phyloP scores from a whole-genome alignment of 306 rosid genomes.

The Prunus padus region DNA sequence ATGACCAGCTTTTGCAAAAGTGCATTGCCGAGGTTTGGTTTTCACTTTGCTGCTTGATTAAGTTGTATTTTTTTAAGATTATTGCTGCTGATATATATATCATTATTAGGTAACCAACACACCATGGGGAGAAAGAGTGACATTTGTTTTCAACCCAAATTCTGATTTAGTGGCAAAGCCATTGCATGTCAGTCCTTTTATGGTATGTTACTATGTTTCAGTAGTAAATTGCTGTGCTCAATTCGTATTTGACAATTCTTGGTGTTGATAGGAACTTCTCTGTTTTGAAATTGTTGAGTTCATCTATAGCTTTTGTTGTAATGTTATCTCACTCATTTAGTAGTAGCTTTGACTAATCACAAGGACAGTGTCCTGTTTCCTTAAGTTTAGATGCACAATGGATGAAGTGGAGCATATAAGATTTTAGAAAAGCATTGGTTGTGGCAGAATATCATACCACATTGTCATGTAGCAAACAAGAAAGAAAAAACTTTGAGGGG shows the following conservation, averaged over 20 bases:
- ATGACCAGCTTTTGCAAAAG: slow-evolving; percentile 53
- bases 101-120: slow-evolving; percentile 81
- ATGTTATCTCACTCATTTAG: neutral
- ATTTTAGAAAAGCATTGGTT: neutral
- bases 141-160: slow-evolving; percentile 66
- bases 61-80: neutral
- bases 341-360: neutral
- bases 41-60: neutral
- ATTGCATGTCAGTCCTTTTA: slow-evolving; percentile 91
- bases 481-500: neutral
- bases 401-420: slow-evolving; percentile 6
- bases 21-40: slow-evolving; percentile 89
- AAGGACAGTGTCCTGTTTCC: neutral
- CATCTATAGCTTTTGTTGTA: neutral
- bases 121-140: slow-evolving; percentile 91
- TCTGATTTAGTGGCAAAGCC: slow-evolving; percentile 86
- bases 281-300: slow-evolving; percentile 1
- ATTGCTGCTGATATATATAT: slow-evolving; percentile 17
- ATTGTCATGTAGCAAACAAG: neutral
- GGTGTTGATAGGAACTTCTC: neutral
- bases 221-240: slow-evolving; percentile 1
- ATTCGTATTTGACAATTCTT: neutral
- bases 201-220: slow-evolving; percentile 51
- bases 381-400: neutral
- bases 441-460: neutral